These are phyloP conservation scores for Penicillium sp. DNA, from an alignment of 2,329 filamentous ascomycete species.

Conservation along the genomic window DNA sequence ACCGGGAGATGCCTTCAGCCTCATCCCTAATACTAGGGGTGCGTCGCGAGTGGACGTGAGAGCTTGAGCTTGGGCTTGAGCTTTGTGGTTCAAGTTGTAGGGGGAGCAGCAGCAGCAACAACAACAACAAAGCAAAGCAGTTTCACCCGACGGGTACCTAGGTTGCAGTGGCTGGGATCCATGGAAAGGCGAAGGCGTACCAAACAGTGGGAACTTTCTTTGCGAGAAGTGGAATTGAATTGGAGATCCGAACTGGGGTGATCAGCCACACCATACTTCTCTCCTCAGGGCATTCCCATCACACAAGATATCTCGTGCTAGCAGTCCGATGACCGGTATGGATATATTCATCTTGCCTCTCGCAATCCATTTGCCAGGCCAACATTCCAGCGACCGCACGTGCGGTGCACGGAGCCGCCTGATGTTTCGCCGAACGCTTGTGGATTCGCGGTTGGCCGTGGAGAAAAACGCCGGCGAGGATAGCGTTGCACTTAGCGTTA, in stretches of 20 bases:
- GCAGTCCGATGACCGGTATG: not conserved
- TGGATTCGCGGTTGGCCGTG: slow-evolving; percentile 16
- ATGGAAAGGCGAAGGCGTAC: not conserved
- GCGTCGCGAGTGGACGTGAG: too few species aligned
- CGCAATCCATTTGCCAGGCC: not conserved
- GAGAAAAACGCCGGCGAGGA: slow-evolving; percentile 15
- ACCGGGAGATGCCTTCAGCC: slow-evolving; percentile 13
- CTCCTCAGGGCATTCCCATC: too few species aligned
- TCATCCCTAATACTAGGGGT: slow-evolving; percentile 13
- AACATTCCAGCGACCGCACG: slow-evolving; percentile 7
- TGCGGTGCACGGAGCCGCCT: slow-evolving; percentile 17
- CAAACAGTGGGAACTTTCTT: not conserved
- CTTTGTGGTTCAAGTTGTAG: too few species aligned
- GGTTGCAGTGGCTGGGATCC: not conserved
- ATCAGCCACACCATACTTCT: too few species aligned
- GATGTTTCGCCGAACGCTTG: slow-evolving; percentile 17
- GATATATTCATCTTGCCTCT: not conserved
- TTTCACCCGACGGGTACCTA: slow-evolving; percentile 5
- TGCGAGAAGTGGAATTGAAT: not conserved
- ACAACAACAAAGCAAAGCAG: not conserved
- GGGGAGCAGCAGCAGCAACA: not conserved
- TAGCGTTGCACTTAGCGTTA: slow-evolving; percentile 15
- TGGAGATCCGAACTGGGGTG: not conserved
- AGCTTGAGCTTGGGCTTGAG: too few species aligned
- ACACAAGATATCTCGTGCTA: too few species aligned